These are phyloP conservation scores for Starmerella apis DNA, from an alignment of 805 yeast genomes.

Conservation along the genomic window DNA sequence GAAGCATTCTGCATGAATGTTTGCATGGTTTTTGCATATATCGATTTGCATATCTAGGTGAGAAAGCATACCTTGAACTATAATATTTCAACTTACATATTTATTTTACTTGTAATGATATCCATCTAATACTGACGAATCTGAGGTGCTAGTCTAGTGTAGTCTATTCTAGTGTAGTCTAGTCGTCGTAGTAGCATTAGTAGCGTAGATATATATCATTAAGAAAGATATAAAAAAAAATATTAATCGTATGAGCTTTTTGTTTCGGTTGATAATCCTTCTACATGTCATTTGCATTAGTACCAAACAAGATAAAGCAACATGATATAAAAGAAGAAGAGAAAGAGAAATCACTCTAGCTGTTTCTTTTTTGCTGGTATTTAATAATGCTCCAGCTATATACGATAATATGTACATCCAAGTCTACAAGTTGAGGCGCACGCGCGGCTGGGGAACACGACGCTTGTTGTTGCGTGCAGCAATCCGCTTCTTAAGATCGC, in stretches of 20 bases:
- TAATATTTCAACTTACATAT: neutral
- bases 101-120: constrained; percentile 6
- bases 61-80: neutral
- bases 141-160: no score
- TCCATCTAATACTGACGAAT: neutral
- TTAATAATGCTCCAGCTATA: neutral
- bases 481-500: constrained; percentile 25
- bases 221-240: no score
- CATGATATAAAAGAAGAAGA: no score
- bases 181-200: no score
- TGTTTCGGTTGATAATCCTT: no score
- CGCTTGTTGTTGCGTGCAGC: constrained; percentile 26
- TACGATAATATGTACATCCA: constrained; percentile 26
- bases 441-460: constrained; percentile 25
- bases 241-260: no score
- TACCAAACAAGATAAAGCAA: no score
- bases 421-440: constrained; percentile 27
- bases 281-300: no score
- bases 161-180: no score
- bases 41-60: no score
- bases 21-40: neutral
- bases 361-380: neutral
- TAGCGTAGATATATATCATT: no score
- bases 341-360: no score
- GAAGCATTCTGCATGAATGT: constrained; percentile 49